Base-by-base conservation (phyloP, 2,329 filamentous ascomycete species). In the Dactylellina parvicollis region DNA sequence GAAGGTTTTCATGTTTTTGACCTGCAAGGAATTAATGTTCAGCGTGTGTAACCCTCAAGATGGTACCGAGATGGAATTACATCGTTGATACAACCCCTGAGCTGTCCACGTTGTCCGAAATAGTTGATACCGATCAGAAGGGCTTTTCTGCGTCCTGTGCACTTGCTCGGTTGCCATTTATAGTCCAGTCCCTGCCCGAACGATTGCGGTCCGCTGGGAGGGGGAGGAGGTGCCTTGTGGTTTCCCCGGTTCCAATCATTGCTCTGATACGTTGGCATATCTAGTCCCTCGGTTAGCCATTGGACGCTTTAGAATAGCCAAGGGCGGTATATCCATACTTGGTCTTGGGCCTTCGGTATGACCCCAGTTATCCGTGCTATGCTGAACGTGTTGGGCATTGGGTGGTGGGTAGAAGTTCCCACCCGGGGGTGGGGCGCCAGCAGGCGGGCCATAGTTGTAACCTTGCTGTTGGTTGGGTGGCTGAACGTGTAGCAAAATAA, bases 81-180 rank as follows among this genome's bases (percentile, higher is more conserved):
- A 79, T 92, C 90, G 81, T 92, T 92, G 84, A 92, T 91, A 81
- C 90, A 92, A 44, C 90, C 90, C 71, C 87, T 84, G 59, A 92
- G 85, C 83, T 91, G 88, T 52, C 87, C 89, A 20, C 87, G 81
- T 79, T 90, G 88, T 57, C 88, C 87, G 77, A 92, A 89, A 83
- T 92, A 92, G 83, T 92, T 92, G 84, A 92, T 91, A 57, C 90
- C 90, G 75, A 92, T 91, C 64, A 92, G 82, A 64, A 92, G 82
- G 5, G 90, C 90, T 82, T 91, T 92, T 78, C 90, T 85, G 75
- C 85, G 86, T 57, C 90, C 90, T 4, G 87, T 89, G 80, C 90
- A 92, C 79, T 88, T 87, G 49, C 77, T 77, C 16, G 70, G 70
- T 18, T 54, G 28, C 70, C 70, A 74, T 30, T 67, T 56, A 42